A percentile compares a stretch with the other conserved stretches of the same genome.
phyloP scores from a whole-genome alignment of 805 yeast genomes.

The Clavispora asparagi region DNA sequence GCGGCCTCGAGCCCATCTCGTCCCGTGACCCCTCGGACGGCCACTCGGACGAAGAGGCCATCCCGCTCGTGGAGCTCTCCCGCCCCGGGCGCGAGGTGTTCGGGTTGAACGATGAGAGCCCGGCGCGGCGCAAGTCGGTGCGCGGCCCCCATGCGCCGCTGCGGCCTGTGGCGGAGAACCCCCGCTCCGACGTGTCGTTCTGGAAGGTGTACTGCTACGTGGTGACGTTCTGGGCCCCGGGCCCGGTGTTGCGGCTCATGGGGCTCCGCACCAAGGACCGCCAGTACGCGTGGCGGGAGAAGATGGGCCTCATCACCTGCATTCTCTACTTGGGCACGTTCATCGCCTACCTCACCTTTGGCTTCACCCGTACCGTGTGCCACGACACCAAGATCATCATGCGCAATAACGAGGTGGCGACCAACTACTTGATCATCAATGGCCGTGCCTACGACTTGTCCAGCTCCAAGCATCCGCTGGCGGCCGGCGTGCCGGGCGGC shows the following conservation, averaged over 20 bases:
- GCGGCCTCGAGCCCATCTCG: slow-evolving; percentile 60
- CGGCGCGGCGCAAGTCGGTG: slow-evolving; percentile 21
- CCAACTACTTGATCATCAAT: slow-evolving; percentile 66
- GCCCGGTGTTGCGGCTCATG: slow-evolving; percentile 59
- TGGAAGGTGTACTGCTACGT: slow-evolving; percentile 81
- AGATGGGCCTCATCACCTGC: slow-evolving; percentile 76
- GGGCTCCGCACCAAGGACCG: slow-evolving; percentile 78
- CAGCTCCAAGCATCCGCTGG: slow-evolving; percentile 72
- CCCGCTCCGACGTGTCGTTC: slow-evolving; percentile 32
- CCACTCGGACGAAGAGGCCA: slow-evolving; percentile 31
- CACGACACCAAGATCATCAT: slow-evolving; percentile 40
- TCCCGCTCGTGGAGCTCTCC: slow-evolving; percentile 38
- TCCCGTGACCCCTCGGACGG: slow-evolving; percentile 5
- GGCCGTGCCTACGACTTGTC: slow-evolving; percentile 77
- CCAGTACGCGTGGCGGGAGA: slow-evolving; percentile 97
- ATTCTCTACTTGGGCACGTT: slow-evolving; percentile 69
- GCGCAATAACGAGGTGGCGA: slow-evolving; percentile 52
- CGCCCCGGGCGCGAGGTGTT: slow-evolving; percentile 46
- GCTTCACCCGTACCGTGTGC: slow-evolving; percentile 85
- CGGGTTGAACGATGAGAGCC: slow-evolving; percentile 58
- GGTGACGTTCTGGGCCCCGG: slow-evolving; percentile 91
- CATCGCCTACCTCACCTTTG: slow-evolving; percentile 86
- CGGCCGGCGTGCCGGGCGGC: slow-evolving; percentile 68
- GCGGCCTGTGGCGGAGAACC: slow-evolving; percentile 10
- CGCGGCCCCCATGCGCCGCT: slow-evolving; percentile 9